Evolutionary conservation across 441 rosid species (phyloP), one percentile per base, ranked within the genome.

Genomic region (Mallotus repandus): DNA sequence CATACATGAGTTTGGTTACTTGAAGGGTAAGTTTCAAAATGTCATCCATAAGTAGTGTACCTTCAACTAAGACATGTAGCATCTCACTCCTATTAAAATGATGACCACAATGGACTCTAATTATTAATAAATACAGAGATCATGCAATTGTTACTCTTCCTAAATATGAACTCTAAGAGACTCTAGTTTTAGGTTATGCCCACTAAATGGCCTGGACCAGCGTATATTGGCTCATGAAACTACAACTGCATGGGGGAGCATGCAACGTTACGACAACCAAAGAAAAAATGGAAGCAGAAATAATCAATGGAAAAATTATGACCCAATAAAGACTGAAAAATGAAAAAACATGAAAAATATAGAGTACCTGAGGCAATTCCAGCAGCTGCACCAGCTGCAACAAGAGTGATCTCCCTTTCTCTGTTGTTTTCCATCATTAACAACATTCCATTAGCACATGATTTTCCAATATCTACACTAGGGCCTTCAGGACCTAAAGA

Each of bases 401-500:
- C 85, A 76, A 95, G 98, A 79, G 98, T 94, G 65, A 88, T 93
- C 78, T 87, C 89, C 81, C 97, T 89, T 74, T 95, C 97, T 85
- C 99, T 88, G 81, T 95, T 95, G 82, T 88, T 92, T 81, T 93
- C 97, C 98, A 95, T 95, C 93, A 92, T 87, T 22, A 90, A 81
- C 12, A 97, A 88, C 81, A 95, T 84, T 18, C 98, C 99, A 55
- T 89, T 85, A 59, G 99, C 99, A 82, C 95, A 89, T 0, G 98
- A 95, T 82, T 91, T 92, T 63, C 99, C 99, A 70, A 95, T 95
- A 78, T 95, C 99, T 21, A 92, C 99, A 70, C 96, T 95, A 69
- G 98, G 99, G 68, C 97, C 98, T 78, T 95, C 98, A 22, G 98
- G 98, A 78, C 97, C 99, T 79, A 95, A 84, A 68, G 98, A 95